Conservation (phyloP, 2,329 filamentous ascomycete genomes). For the Phaeosphaeriaceae sp. region DNA sequence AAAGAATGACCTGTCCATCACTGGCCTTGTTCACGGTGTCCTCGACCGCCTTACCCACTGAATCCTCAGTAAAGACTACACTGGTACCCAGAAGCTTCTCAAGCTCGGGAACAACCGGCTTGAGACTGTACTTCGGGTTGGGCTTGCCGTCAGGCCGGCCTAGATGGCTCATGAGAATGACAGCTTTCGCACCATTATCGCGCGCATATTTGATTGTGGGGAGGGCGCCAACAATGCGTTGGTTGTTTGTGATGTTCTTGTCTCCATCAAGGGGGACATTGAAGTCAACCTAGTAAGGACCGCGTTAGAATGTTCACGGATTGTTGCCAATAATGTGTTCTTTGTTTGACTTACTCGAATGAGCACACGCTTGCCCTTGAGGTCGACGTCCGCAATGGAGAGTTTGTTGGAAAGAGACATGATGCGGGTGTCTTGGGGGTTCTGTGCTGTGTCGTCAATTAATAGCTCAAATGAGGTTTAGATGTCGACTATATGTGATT, state of each 20-base stretch:
- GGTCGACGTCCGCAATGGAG: constrained; percentile 91
- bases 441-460: constrained; percentile 23
- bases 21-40: constrained; percentile 83
- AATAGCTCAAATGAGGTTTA: constrained; percentile 7
- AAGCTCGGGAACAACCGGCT: constrained; percentile 88
- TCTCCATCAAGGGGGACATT: constrained; percentile 95
- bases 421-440: constrained; percentile 15
- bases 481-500: neutral
- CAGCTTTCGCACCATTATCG: constrained; percentile 87
- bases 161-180: constrained; percentile 97
- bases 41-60: constrained; percentile 88
- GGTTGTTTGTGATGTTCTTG: constrained; percentile 96
- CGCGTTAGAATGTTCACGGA: constrained; percentile 10
- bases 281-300: constrained; percentile 85
- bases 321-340: constrained; percentile 3
- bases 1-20: constrained; percentile 81
- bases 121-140: constrained; percentile 92
- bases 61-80: constrained; percentile 89
- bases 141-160: constrained; percentile 90
- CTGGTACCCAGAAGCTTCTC: constrained; percentile 86
- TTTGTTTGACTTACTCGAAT: constrained; percentile 75
- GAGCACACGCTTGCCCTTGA: constrained; percentile 97
- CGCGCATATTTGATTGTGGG: constrained; percentile 95
- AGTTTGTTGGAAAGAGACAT: constrained; percentile 99
- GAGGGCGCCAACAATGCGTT: constrained; percentile 95